A percentile compares a stretch with the other conserved stretches of the same genome.
Conservation (phyloP, 352 stramenopile species). For the Phytophthora constricta region DNA sequence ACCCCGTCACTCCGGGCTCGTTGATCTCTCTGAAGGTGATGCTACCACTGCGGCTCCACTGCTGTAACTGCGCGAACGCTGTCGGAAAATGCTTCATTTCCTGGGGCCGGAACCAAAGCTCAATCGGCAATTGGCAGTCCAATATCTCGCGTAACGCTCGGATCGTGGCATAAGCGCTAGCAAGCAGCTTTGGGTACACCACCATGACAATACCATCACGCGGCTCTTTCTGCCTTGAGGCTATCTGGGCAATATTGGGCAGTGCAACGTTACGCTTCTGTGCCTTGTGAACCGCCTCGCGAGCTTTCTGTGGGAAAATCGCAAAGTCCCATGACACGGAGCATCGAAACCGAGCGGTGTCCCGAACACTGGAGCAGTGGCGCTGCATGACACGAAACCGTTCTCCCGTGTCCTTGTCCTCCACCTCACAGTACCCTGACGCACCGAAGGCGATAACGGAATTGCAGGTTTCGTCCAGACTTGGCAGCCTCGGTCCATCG, state of each 20-base stretch:
- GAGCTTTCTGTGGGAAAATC: constrained; percentile 39
- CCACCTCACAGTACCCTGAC: constrained; percentile 31
- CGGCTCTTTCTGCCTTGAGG: constrained; percentile 1
- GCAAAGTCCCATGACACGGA: constrained; percentile 54
- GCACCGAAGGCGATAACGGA: constrained; percentile 24
- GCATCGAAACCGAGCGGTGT: constrained; percentile 49
- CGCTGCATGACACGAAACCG: constrained; percentile 45
- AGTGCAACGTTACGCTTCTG: constrained; percentile 16
- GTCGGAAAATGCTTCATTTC: constrained; percentile 40
- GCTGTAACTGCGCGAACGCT: constrained; percentile 27
- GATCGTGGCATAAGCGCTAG: constrained; percentile 45
- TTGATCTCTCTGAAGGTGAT: constrained; percentile 40
- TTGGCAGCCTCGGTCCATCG: constrained; percentile 15
- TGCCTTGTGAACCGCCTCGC: constrained; percentile 14
- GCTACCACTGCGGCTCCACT: constrained; percentile 29
- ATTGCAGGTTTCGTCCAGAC: constrained; percentile 25
- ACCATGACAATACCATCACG: constrained; percentile 56
- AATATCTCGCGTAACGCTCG: constrained; percentile 36
- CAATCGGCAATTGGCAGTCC: constrained; percentile 50
- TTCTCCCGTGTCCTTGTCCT: constrained; percentile 45
- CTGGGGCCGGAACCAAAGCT: constrained; percentile 51
- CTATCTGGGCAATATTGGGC: constrained; percentile 20
- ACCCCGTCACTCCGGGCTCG: constrained; percentile 35
- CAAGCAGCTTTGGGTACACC: constrained; percentile 55
- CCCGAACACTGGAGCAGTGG: constrained; percentile 39